Base-by-base conservation (phyloP, 2,329 filamentous ascomycete species). In the Cryphonectria parasitica region DNA sequence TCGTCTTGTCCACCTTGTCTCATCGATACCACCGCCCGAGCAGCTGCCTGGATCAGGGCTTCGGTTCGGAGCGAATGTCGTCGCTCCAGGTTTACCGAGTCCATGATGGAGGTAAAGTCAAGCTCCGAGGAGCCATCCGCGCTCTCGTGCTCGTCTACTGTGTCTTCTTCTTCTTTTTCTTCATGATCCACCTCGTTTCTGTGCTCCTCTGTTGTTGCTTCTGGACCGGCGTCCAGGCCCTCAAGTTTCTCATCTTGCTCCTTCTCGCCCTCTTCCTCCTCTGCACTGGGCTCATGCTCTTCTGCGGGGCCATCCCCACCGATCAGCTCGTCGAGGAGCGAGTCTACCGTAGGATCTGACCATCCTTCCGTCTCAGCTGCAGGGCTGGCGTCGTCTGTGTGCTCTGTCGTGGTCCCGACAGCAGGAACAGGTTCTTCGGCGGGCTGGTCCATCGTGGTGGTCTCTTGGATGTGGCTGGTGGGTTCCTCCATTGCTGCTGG, bases 31-130 rank as follows among this genome's bases (percentile, higher is more conserved):
- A 88, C 85, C 31, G 84, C 84, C 66, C 83, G 80, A 0, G 86
- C 86, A 0, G 86, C 86, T 34, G 83, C 83, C 43, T 87, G 84
- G 71, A 88, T 88, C 49, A 87, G 78, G 8, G 84, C 85, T 74
- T 88, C 84, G 2, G 86, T 86, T 6, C 82, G 79, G 13, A 79
- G 75, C 0, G 83, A 85, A 1, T 80, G 77, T n/a, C 82, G 81
- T 36, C 82, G 77, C n/a, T 77, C 68, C 34, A 75, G 73, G 58
- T 73, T 39, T 39, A 71, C 69, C n/a, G 75, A 75, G 17, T 68
- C 70, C 52, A 71, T 70, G 28, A 72, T 68, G 10, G 76, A 72
- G 22, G 36, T 54, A 34, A 72, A 66, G 39, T 66, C 64, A 15
- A 72, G 66, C 49, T 76, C 73, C 62, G 72, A 74, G 11, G 60